These are phyloP conservation scores for Cutaneotrichosporon curvatum DNA, from an alignment of 1,284 basidiomycete genomes.

Conservation along the genomic window DNA sequence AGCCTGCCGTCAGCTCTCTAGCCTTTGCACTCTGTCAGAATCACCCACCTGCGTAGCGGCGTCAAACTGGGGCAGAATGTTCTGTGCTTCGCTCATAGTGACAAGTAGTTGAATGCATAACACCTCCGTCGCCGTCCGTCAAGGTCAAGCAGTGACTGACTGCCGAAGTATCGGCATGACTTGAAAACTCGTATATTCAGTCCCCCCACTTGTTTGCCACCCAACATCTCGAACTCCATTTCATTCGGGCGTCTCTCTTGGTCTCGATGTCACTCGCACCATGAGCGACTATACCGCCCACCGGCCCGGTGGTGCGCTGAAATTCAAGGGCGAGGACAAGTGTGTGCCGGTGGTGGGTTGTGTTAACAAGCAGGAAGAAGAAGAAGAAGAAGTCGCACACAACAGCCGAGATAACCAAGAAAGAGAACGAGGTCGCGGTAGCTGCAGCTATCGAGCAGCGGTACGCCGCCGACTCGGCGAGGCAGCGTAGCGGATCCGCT, in stretches of 20 bases:
- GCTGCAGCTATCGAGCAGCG: background rate
- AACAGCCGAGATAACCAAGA: constrained; percentile 23
- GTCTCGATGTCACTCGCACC: too few species aligned
- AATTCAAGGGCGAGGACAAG: constrained; percentile 83
- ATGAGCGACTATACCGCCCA: constrained; percentile 65
- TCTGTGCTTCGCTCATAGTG: constrained; percentile 8
- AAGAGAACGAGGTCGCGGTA: constrained; percentile 19
- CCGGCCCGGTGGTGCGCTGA: constrained; percentile 78
- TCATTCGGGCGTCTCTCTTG: too few species aligned
- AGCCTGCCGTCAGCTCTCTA: constrained; percentile 52
- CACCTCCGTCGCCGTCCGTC: too few species aligned
- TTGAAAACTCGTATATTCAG: constrained; percentile 1
- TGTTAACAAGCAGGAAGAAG: constrained; percentile 9
- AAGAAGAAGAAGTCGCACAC: constrained; percentile 75
- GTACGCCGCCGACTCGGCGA: background rate
- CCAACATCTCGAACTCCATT: background rate
- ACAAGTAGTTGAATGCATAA: background rate
- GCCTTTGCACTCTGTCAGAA: too few species aligned
- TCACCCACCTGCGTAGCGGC: constrained; percentile 61
- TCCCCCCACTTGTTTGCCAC: background rate
- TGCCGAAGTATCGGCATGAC: background rate
- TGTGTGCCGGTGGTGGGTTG: constrained; percentile 46
- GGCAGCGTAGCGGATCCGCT: constrained; percentile 2
- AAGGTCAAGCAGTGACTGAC: too few species aligned
- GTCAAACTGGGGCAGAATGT: constrained; percentile 54